Conservation (phyloP, 805 yeast genomes). For the Candida broadrunensis region DNA sequence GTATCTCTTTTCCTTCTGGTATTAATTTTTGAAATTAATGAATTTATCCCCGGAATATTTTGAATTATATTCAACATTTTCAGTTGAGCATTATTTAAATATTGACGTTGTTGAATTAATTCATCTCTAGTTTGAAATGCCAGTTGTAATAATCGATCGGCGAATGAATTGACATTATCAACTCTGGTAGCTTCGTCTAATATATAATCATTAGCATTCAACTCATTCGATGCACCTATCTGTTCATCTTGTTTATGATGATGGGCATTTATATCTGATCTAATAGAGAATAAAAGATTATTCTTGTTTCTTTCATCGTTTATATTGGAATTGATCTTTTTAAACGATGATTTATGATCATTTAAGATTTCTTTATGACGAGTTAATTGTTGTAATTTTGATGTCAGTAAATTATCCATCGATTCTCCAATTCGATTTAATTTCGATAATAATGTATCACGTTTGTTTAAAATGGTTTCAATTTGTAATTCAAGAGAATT, state of each 20-base stretch:
- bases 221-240: conserved; percentile 3
- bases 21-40: conserved; percentile 73
- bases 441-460: conserved; percentile 53
- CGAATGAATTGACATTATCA: conserved; percentile 67
- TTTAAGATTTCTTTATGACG: conserved; percentile 75
- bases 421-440: conserved; percentile 55
- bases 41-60: conserved; percentile 79
- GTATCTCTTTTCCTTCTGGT: conserved; percentile 88
- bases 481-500: conserved; percentile 13
- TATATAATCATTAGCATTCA: conserved; percentile 66
- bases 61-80: conserved; percentile 59
- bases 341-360: conserved; percentile 66
- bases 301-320: conserved; percentile 73
- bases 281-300: conserved; percentile 71
- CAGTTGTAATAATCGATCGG: conserved; percentile 77
- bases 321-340: conserved; percentile 55
- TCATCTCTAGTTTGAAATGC: conserved; percentile 91
- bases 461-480: conserved; percentile 23
- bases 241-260: conserved; percentile 27
- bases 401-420: conserved; percentile 57
- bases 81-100: conserved; percentile 61
- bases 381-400: conserved; percentile 75
- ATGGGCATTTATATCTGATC: conserved; percentile 75
- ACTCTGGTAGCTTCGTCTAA: conserved; percentile 73
- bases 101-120: conserved; percentile 65